Percentiles rank a stretch among this genome's conserved stretches.
phyloP scores from a whole-genome alignment of 352 stramenopile species.

The Globisporangium middletonii region DNA sequence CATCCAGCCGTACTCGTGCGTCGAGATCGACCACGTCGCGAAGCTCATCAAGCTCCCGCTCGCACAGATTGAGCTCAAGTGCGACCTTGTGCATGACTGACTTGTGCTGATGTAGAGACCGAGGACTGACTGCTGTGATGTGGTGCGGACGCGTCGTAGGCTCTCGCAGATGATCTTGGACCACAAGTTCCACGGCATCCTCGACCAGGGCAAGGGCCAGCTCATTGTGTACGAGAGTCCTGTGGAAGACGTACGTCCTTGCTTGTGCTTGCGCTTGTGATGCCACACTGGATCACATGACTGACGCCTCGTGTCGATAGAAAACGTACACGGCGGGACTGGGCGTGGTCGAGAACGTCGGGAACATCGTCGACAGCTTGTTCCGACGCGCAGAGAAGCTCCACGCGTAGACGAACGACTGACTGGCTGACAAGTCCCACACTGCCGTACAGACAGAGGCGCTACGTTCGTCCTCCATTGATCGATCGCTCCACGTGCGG shows the following conservation, averaged over 20 bases:
- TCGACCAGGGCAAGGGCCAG: slow-evolving; percentile 98
- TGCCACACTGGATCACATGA: too few species aligned
- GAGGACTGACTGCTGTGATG: background rate
- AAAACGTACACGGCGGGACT: slow-evolving; percentile 92
- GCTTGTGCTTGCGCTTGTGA: background rate
- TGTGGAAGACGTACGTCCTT: slow-evolving; percentile 87
- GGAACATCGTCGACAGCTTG: slow-evolving; percentile 94
- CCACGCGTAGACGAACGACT: slow-evolving; percentile 37
- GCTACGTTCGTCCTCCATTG: too few species aligned
- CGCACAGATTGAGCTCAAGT: slow-evolving; percentile 82
- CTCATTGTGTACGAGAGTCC: slow-evolving; percentile 97
- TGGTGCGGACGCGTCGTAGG: slow-evolving; percentile 45
- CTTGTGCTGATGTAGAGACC: background rate
- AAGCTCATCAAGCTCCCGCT: slow-evolving; percentile 96
- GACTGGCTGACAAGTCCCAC: background rate
- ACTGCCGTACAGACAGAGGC: too few species aligned
- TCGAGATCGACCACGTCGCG: slow-evolving; percentile 96
- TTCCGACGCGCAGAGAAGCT: slow-evolving; percentile 88
- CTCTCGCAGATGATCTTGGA: slow-evolving; percentile 99
- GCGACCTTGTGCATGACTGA: slow-evolving; percentile 17
- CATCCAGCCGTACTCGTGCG: slow-evolving; percentile 97
- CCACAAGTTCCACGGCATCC: slow-evolving; percentile 97
- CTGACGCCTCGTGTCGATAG: slow-evolving; percentile 15
- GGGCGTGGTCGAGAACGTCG: slow-evolving; percentile 96
- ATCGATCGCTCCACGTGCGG: too few species aligned